phyloP scores from a whole-genome alignment of 2,329 filamentous ascomycete species.

The Ophiostoma piceae region DNA sequence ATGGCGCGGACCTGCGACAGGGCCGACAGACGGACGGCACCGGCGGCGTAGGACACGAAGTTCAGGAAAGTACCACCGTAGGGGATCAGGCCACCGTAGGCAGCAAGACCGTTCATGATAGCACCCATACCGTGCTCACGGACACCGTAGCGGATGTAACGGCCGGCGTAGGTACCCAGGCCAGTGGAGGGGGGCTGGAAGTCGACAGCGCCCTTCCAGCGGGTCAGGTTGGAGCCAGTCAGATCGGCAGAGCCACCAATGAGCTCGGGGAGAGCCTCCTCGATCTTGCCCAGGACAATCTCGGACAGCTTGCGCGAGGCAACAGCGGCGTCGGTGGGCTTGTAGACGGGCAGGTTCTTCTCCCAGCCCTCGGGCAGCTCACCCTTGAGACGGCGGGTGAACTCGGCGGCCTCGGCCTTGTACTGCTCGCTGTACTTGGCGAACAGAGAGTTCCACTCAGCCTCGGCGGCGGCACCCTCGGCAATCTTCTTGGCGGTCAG shows the following conservation, averaged over 20 bases:
- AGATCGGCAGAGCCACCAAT: conserved; percentile 94
- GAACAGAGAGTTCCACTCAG: conserved; percentile 93
- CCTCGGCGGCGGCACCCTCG: conserved; percentile 80
- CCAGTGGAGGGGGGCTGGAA: conserved; percentile 87
- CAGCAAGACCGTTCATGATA: conserved; percentile 90
- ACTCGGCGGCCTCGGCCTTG: conserved; percentile 73
- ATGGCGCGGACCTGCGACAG: conserved; percentile 86
- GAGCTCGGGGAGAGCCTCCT: conserved; percentile 78
- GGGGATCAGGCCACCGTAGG: conserved; percentile 91
- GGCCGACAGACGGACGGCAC: conserved; percentile 87
- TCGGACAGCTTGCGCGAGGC: conserved; percentile 97
- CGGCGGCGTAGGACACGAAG: conserved; percentile 97
- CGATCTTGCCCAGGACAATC: conserved; percentile 82
- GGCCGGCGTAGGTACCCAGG: conserved; percentile 78
- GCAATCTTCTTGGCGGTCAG: conserved; percentile 77
- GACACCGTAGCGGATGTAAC: conserved; percentile 89
- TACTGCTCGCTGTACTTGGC: conserved; percentile 77
- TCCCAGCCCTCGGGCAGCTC: conserved; percentile 95
- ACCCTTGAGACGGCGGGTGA: conserved; percentile 71
- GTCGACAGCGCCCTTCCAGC: conserved; percentile 94
- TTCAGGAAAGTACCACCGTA: conserved; percentile 97
- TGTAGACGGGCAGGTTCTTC: conserved; percentile 87
- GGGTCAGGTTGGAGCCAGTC: conserved; percentile 97
- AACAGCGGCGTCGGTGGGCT: conserved; percentile 73
- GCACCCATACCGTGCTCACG: conserved; percentile 89